These are phyloP conservation scores for Davidsoniella neocaledoniae DNA, from an alignment of 2,329 filamentous ascomycete genomes.

Conservation along the genomic window DNA sequence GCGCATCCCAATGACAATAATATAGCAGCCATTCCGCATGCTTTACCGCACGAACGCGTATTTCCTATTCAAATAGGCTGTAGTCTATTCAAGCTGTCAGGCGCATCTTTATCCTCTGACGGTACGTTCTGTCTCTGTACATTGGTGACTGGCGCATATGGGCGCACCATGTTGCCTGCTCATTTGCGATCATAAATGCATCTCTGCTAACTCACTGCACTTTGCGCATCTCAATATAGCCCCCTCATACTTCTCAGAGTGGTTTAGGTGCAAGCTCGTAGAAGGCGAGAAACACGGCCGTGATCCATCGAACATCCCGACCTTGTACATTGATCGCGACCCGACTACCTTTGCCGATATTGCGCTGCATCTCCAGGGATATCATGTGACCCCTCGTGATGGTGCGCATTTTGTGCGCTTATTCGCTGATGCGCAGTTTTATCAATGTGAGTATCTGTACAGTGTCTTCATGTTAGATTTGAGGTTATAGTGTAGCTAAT, in stretches of 20 bases:
- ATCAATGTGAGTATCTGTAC: slow-evolving; percentile 43
- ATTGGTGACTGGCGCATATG: not conserved
- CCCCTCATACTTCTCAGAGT: slow-evolving; percentile 90
- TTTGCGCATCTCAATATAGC: slow-evolving; percentile 31
- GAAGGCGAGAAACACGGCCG: slow-evolving; percentile 40
- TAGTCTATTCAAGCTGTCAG: slow-evolving; percentile 56
- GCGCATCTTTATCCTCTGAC: slow-evolving; percentile 57
- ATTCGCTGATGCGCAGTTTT: slow-evolving; percentile 92
- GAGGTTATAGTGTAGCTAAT: no score
- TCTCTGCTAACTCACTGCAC: not conserved
- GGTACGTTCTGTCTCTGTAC: slow-evolving; percentile 24
- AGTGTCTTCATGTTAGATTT: not conserved
- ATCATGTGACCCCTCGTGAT: slow-evolving; percentile 68
- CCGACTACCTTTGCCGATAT: slow-evolving; percentile 81
- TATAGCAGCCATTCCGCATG: slow-evolving; percentile 33
- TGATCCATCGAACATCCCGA: slow-evolving; percentile 38
- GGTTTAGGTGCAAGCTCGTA: slow-evolving; percentile 70
- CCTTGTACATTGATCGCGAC: slow-evolving; percentile 89
- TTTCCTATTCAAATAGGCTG: slow-evolving; percentile 61
- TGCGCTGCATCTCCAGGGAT: slow-evolving; percentile 77
- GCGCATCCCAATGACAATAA: not conserved
- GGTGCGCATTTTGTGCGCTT: slow-evolving; percentile 78
- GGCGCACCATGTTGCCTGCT: not conserved
- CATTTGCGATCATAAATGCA: slow-evolving; percentile 13
- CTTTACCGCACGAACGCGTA: slow-evolving; percentile 53